Evolutionary conservation across 345 rosid species (phyloP), one percentile per base, ranked within the genome.

Genomic region (Mangifera indica): DNA sequence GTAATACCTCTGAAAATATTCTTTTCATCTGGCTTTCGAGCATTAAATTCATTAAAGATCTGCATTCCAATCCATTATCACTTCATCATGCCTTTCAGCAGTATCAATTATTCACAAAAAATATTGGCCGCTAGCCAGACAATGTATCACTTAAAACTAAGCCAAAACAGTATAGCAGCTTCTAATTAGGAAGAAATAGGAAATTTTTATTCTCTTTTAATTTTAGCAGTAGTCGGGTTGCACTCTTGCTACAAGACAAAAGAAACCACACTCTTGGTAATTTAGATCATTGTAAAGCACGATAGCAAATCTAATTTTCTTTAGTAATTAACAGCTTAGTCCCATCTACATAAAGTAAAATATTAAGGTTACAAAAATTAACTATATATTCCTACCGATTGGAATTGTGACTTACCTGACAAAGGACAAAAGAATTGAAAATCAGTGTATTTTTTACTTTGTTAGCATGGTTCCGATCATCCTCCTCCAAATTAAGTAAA

Each of bases 41-140:
- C 96, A 74, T 96, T 91, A 75, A 96, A 91, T 78, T 96, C 99
- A 62, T 93, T 96, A 72, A 93, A 93, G 42, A 92, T 81, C 99
- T 96, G 82, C 66, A 71, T 53, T 63, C 9, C 57, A 76, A 61
- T 69, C 4, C 53, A 18, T 67, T 21, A 46, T 48, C 58, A 58
- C 58, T 29, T 2, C 17, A 45, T 44, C 71, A 71, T 17, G 12
- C 56, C 10, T 48, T 7, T 11, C 51, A 9, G 37, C 25, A 20
- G 22, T 51, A 48, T 32, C 29, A 13, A 45, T 70, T 40, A 37
- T 4, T 9, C 26, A 24, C 25, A n/a, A 51, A 13, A 32, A 66
- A 29, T 3, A 14, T 25, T 7, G 22, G 5, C 52, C 7, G 29
- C 17, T 12, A 4, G 15, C 9, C 49, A 5, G n/a, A 32, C 2